These are phyloP conservation scores for Aspergillus amoenus DNA, from an alignment of 2,329 filamentous ascomycete genomes.

Conservation along the genomic window DNA sequence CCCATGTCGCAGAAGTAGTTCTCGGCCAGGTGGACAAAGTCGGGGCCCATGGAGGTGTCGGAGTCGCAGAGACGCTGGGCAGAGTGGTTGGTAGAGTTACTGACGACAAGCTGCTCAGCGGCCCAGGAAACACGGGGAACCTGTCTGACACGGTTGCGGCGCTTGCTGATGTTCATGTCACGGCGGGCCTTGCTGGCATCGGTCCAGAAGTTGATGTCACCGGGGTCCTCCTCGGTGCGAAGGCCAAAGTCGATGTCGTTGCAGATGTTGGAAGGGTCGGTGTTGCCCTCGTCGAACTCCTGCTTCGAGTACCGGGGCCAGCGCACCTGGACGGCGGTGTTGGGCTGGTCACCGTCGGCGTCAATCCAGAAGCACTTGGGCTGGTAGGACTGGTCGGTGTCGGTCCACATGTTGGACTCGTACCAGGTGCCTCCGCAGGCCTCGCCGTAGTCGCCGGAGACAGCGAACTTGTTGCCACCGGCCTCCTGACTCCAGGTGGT, in stretches of 20 bases:
- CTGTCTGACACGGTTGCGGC: neutral
- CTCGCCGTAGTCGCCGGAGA: conserved; percentile 12
- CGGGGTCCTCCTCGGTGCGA: conserved; percentile 9
- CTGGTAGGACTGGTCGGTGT: conserved; percentile 9
- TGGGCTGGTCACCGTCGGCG: conserved; percentile 9
- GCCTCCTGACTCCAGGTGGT: conserved; percentile 10
- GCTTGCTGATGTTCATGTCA: neutral
- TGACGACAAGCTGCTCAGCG: conserved; percentile 1
- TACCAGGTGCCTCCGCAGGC: conserved; percentile 13
- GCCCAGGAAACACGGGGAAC: conserved; percentile 1
- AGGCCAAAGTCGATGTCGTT: conserved; percentile 14
- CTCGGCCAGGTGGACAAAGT: conserved; percentile 10
- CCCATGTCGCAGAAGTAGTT: conserved; percentile 12
- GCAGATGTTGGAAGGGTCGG: neutral
- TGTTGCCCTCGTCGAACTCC: conserved; percentile 5
- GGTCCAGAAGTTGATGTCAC: conserved; percentile 1
- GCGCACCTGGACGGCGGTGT: conserved; percentile 11
- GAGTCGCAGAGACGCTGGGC: conserved; percentile 4
- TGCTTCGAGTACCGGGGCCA: conserved; percentile 3
- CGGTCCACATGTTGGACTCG: conserved; percentile 12
- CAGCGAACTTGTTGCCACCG: conserved; percentile 13
- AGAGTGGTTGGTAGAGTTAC: conserved; percentile 1
- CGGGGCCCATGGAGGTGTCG: conserved; percentile 11
- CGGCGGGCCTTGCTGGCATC: neutral
- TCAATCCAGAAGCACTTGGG: conserved; percentile 15